phyloP scores from a whole-genome alignment of 768 basidiomycete species.

The Gymnopilus dilepis region DNA sequence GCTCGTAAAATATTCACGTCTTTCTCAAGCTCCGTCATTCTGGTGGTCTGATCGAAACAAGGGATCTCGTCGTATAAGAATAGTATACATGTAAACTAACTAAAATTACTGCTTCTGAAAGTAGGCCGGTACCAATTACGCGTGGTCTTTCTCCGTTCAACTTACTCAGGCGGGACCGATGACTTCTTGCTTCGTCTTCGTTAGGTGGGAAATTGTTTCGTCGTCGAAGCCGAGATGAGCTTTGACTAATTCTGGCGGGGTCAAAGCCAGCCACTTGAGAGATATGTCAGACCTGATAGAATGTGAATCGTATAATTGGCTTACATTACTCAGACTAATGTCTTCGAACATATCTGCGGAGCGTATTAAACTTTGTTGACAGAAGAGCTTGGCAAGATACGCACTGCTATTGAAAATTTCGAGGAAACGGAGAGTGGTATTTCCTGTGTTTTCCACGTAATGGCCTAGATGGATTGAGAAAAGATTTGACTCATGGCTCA shows the following conservation, averaged over 20 bases:
- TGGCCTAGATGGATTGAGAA: conserved; percentile 46
- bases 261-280: conserved; percentile 61
- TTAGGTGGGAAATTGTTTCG: conserved; percentile 52
- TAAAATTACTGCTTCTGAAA: conserved; percentile 5
- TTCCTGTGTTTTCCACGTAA: conserved; percentile 71
- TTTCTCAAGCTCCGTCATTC: not conserved
- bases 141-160: not conserved
- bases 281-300: not conserved
- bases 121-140: conserved; percentile 3
- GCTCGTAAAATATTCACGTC: not conserved
- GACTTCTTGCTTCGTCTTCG: conserved; percentile 50
- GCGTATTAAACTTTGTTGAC: conserved; percentile 3
- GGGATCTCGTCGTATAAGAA: conserved; percentile 9
- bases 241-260: conserved; percentile 62
- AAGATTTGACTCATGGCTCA: not conserved
- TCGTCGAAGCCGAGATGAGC: conserved; percentile 60
- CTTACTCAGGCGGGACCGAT: conserved; percentile 27
- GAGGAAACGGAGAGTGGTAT: conserved; percentile 60
- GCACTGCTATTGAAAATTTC: conserved; percentile 64
- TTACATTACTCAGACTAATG: conserved; percentile 48
- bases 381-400: conserved; percentile 17
- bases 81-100: conserved; percentile 16
- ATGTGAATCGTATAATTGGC: not conserved
- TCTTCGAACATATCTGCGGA: conserved; percentile 53
- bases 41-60: conserved; percentile 9